Conservation (phyloP, 2,329 filamentous ascomycete genomes). For the Pyricularia grisea region DNA sequence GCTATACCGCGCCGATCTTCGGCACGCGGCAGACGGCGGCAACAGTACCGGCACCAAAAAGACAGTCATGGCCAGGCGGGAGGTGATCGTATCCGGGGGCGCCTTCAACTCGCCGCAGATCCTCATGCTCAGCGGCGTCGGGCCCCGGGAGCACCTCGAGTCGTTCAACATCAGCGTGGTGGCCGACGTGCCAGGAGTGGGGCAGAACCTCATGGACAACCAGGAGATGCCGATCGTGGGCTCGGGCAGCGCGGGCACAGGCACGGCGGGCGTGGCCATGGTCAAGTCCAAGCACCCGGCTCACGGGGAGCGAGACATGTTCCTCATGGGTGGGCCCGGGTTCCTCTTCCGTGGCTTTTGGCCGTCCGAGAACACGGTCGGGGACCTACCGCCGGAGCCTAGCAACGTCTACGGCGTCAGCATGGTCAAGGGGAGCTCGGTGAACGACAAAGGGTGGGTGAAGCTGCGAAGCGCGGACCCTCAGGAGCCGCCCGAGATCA, state of each 20-base stretch:
- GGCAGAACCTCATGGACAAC: conserved; percentile 38
- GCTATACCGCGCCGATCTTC: conserved; percentile 22
- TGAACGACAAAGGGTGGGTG: conserved; percentile 54
- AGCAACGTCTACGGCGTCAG: conserved; percentile 23
- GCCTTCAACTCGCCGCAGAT: conserved; percentile 41
- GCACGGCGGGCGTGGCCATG: conserved; percentile 15
- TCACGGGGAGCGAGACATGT: conserved; percentile 36
- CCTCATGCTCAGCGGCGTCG: conserved; percentile 28
- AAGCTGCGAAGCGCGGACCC: conserved; percentile 50
- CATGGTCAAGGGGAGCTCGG: conserved; percentile 30
- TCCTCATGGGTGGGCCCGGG: conserved; percentile 40
- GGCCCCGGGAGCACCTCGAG: conserved; percentile 22
- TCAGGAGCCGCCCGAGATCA: conserved; percentile 52
- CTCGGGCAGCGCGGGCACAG: conserved; percentile 10
- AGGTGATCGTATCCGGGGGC: conserved; percentile 42
- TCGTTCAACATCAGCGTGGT: conserved; percentile 33
- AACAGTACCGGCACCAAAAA: conserved; percentile 13
- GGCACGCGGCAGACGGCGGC: conserved; percentile 5
- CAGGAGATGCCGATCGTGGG: conserved; percentile 27
- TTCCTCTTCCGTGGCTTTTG: conserved; percentile 45
- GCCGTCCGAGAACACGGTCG: conserved; percentile 27
- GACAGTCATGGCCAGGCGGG: conserved; percentile 20
- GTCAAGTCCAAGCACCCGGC: conserved; percentile 20
- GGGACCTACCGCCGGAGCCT: conserved; percentile 18
- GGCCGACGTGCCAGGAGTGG: conserved; percentile 36